phyloP scores from a whole-genome alignment of 306 rosid species.

The Rubus parviflorus region DNA sequence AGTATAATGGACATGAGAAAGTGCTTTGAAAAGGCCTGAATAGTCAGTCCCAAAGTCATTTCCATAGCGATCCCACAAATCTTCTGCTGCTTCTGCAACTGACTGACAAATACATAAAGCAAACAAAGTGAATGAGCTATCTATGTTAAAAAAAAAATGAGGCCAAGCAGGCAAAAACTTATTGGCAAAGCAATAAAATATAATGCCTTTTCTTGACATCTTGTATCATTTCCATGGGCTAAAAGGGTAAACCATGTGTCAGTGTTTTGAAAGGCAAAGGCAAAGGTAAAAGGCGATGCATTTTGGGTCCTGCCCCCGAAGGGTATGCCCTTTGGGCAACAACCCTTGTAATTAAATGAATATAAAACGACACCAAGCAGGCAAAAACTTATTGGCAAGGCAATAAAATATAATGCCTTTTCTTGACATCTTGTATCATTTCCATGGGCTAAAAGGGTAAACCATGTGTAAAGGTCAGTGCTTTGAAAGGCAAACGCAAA shows the following conservation, averaged over 20 bases:
- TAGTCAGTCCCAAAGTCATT: slow-evolving; percentile 85
- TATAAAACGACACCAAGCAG: neutral
- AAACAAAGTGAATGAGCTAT: slow-evolving; percentile 1
- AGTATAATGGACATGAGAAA: slow-evolving; percentile 75
- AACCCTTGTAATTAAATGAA: too few species aligned
- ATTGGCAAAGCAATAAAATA: too few species aligned
- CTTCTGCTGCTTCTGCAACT: slow-evolving; percentile 91
- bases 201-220: too few species aligned
- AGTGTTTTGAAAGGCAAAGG: too few species aligned
- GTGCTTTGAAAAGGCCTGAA: slow-evolving; percentile 86
- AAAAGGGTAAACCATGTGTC: too few species aligned
- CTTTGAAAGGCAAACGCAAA: too few species aligned
- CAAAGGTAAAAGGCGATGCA: too few species aligned
- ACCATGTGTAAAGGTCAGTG: neutral
- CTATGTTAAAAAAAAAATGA: neutral
- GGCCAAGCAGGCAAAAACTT: too few species aligned
- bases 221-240: too few species aligned
- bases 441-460: neutral
- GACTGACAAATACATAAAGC: slow-evolving; percentile 49
- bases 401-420: neutral
- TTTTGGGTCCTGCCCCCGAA: too few species aligned
- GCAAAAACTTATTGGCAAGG: neutral
- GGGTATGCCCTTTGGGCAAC: too few species aligned
- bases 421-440: neutral
- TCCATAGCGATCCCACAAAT: slow-evolving; percentile 96